phyloP scores from a whole-genome alignment of 2,329 filamentous ascomycete species.

The Calonectria crousiana region DNA sequence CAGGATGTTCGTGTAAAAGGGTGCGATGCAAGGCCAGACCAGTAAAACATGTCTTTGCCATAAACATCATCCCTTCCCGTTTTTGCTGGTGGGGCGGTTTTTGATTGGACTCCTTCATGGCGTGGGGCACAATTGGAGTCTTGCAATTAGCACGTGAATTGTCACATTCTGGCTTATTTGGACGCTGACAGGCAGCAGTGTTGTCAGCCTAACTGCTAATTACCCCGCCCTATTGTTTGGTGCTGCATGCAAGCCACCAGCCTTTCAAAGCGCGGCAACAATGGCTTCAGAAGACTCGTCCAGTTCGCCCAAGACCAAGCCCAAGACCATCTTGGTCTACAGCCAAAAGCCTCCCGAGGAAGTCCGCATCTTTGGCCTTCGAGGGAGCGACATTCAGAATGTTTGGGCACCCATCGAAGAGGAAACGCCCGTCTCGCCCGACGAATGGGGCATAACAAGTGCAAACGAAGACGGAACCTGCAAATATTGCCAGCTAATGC shows the following conservation, averaged over 20 bases:
- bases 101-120: too few relatives aligned
- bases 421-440: background rate
- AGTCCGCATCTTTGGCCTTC: background rate
- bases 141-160: too few relatives aligned
- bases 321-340: background rate
- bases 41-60: too few relatives aligned
- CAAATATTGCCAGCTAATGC: constrained; percentile 15
- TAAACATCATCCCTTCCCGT: too few relatives aligned
- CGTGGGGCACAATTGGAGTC: too few relatives aligned
- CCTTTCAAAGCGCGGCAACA: background rate
- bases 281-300: background rate
- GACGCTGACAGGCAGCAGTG: too few relatives aligned
- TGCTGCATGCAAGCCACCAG: too few relatives aligned
- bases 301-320: background rate
- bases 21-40: constrained; percentile 58
- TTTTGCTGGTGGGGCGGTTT: too few relatives aligned
- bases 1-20: constrained; percentile 73
- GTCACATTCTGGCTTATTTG: too few relatives aligned
- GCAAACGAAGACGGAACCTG: background rate
- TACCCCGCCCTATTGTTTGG: too few relatives aligned
- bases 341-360: constrained; percentile 1
- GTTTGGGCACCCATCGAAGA: background rate
- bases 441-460: constrained; percentile 5
- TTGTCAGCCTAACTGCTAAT: too few relatives aligned
- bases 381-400: background rate